A percentile compares a stretch with the other conserved stretches of the same genome.
These are phyloP conservation scores for Sicyos edulis DNA, from an alignment of 306 rosid species.

Conservation along the genomic window DNA sequence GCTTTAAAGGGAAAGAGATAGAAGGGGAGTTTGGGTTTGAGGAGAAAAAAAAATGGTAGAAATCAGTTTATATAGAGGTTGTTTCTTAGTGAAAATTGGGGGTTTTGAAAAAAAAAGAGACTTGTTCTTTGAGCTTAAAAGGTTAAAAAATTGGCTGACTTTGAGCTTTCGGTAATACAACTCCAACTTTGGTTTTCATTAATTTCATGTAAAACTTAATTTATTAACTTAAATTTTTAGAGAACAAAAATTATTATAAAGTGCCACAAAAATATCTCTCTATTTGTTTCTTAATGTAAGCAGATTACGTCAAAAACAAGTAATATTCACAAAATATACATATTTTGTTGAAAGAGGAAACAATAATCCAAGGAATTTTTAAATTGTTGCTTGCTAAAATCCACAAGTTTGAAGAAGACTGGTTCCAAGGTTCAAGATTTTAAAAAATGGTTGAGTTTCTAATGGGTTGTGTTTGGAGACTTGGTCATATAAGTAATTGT, in stretches of 20 bases:
- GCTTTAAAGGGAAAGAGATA: not conserved
- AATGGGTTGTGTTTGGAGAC: not conserved
- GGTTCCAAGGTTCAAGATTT: too few relatives aligned
- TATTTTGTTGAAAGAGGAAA: too few relatives aligned
- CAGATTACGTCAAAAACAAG: too few relatives aligned
- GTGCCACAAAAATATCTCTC: too few relatives aligned
- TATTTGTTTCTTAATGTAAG: too few relatives aligned
- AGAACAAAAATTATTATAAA: too few relatives aligned
- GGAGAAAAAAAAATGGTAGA: not conserved
- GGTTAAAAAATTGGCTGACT: not conserved
- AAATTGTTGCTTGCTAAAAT: too few relatives aligned
- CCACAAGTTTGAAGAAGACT: too few relatives aligned
- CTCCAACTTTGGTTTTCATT: too few relatives aligned
- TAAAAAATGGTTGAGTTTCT: slow-evolving; percentile 2
- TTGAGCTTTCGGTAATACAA: not conserved
- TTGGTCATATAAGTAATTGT: slow-evolving; percentile 6
- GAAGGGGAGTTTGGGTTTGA: not conserved
- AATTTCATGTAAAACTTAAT: too few relatives aligned
- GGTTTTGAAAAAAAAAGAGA: not conserved
- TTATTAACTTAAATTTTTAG: too few relatives aligned
- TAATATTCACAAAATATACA: too few relatives aligned
- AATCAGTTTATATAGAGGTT: not conserved
- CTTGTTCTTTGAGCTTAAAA: not conserved
- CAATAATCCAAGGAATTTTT: not conserved
- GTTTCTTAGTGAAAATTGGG: not conserved